Evolutionary conservation across 2,329 filamentous ascomycete genomes (phyloP), one percentile per base, ranked within the genome.

Genomic region (Cladosporium colombiae): DNA sequence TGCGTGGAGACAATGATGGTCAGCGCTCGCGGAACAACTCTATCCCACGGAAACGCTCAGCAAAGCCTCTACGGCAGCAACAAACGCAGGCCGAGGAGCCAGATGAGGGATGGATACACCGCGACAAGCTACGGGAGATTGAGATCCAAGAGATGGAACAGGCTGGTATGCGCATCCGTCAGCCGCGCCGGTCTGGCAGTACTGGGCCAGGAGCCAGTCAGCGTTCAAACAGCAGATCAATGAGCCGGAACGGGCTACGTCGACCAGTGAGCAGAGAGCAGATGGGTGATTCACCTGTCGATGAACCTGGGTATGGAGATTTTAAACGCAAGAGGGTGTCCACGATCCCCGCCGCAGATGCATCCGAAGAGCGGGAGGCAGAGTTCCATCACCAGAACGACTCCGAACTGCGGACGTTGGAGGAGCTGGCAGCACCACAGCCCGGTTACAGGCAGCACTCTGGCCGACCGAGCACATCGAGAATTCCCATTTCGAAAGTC

Each of bases 401-500:
- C 58, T 93, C 91, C 87, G 92, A 96, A 76, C 81, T 93, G 64
- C 85, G 91, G 65, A 85, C 86, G 23, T 90, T 91, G 1, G 91
- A 93, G 71, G 93, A 97, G 75, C 90, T 91, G 68, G 88, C 89
- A 29, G 80, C 81, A 11, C 82, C 86, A 33, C 77, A 80, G 10
- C 73, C 76, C 33, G 69, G 85, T 76, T 69, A 84, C 76, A 73
- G 90, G 84, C 79, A 72, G 60, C 68, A 70, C 46, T 68, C 68
- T 25, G 67, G 69, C 44, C 74, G 81, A 65, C 80, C 81, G 33
- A 81, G 86, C 80, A 81, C 85, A 3, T 97, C 94, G 53, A 88
- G 92, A 63, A 97, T 99, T 75, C 95, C 95, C 1, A 84, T 98
- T 44, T 88, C 92, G 33, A 93, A 92, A 72, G 82, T 86, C 16